Evolutionary conservation across 768 basidiomycete species (phyloP), one percentile per base, ranked within the genome.

Genomic region (Naganishia vishniacii): DNA sequence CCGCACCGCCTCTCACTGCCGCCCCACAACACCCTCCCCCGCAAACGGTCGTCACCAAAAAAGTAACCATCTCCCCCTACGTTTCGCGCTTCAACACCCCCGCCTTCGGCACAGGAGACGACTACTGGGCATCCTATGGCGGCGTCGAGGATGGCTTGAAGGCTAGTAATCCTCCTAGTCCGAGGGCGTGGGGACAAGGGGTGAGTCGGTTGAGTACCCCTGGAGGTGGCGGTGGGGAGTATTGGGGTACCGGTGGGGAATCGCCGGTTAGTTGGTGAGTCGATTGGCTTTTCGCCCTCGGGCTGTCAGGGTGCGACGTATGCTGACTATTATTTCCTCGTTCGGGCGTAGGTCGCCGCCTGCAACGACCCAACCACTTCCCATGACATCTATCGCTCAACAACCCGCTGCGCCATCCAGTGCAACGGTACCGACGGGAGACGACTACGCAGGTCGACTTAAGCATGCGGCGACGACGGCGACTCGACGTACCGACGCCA

Each of bases 201-300:
- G 42, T 61, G 1, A 60, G 58, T 28, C 40, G 44, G 47, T 49
- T 48, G 16, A 13, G 20, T 26, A 34, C 41, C 7, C 29, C 29
- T 13, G 56, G 15, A 4, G 61, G 61, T n/a, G 65, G n/a, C n/a
- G n/a, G n/a, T n/a, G n/a, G n/a, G n/a, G n/a, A 37, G 32, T 67
- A 67, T 28, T 67, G 61, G 60, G 65, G 65, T 6, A 62, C 65
- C 1, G 65, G 65, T 13, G 65, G 65, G 13, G 65, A 67, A 29
- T 58, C 65, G 20, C 65, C 65, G 6, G 46, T 67, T 15, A 46
- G 49, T 15, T 67, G 65, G 65, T 61, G 25, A 61, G 59, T 62
- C 53, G 31, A 4, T 46, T 7, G 7, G 9, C 23, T n/a, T n/a
- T n/a, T n/a, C n/a, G n/a, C n/a, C n/a, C n/a, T n/a, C n/a, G n/a